These are phyloP conservation scores for Melaleuca quinquenervia DNA, from an alignment of 345 rosid species.

Conservation along the genomic window DNA sequence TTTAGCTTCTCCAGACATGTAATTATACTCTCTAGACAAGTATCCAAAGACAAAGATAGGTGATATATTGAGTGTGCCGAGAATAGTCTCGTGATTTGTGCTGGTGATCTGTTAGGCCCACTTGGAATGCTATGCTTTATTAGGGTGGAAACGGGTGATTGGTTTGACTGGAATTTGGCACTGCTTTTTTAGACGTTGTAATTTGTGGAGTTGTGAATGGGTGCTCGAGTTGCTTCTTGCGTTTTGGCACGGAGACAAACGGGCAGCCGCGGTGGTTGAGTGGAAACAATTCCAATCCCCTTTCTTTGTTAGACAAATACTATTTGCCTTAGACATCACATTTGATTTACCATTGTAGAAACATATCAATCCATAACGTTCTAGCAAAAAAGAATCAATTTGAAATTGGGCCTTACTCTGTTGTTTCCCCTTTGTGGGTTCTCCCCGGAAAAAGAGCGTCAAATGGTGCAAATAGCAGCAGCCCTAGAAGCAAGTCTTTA, in stretches of 20 bases:
- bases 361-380: background rate
- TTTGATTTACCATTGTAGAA: background rate
- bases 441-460: background rate
- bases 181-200: background rate
- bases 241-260: background rate
- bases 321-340: background rate
- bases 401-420: background rate
- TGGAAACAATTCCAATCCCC: background rate
- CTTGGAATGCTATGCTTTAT: background rate
- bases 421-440: background rate
- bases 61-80: background rate
- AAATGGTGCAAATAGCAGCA: background rate
- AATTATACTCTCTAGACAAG: slow-evolving; percentile 15
- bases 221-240: background rate
- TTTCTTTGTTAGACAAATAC: too few relatives aligned
- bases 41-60: background rate
- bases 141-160: background rate
- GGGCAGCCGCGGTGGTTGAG: background rate
- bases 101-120: background rate
- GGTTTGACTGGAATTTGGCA: background rate
- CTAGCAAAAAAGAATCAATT: background rate
- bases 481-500: background rate
- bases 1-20: slow-evolving; percentile 47
- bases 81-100: background rate
- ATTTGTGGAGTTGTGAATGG: background rate